Conservation (phyloP, 768 basidiomycete species). For the Leccinellum albellum region DNA sequence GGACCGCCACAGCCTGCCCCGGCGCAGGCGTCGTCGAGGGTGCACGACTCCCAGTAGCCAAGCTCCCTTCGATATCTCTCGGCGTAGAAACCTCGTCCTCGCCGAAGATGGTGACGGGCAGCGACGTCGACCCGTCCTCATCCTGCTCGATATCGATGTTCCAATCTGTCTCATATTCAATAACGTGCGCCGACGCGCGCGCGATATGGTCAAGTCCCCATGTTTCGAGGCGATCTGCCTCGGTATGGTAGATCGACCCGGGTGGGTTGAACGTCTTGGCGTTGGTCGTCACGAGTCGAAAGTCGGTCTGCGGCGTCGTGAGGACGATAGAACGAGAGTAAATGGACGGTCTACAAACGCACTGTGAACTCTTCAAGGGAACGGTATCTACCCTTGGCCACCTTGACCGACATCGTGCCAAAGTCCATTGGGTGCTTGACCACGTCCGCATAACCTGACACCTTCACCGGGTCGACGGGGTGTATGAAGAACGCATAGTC, state of each 20-base stretch:
- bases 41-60: conserved; percentile 43
- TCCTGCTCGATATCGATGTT: conserved; percentile 76
- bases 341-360: conserved; percentile 21
- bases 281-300: conserved; percentile 68
- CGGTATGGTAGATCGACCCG: conserved; percentile 67
- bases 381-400: conserved; percentile 70
- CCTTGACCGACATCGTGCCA: conserved; percentile 79
- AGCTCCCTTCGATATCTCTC: conserved; percentile 45
- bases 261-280: conserved; percentile 76
- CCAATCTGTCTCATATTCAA: conserved; percentile 82
- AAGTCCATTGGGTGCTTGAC: conserved; percentile 91
- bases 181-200: conserved; percentile 67
- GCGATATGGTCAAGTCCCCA: conserved; percentile 74
- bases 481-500: conserved; percentile 80
- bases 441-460: conserved; percentile 61
- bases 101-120: conserved; percentile 24
- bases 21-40: conserved; percentile 40
- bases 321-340: background rate
- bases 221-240: conserved; percentile 66
- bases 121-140: conserved; percentile 33
- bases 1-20: conserved; percentile 6
- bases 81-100: conserved; percentile 40
- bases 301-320: conserved; percentile 46
- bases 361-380: conserved; percentile 79
- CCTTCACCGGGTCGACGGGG: conserved; percentile 59